A percentile compares a stretch with the other conserved stretches of the same genome.
These are phyloP conservation scores for Lachancea thermotolerans DNA, from an alignment of 805 yeast genomes.

Conservation along the genomic window DNA sequence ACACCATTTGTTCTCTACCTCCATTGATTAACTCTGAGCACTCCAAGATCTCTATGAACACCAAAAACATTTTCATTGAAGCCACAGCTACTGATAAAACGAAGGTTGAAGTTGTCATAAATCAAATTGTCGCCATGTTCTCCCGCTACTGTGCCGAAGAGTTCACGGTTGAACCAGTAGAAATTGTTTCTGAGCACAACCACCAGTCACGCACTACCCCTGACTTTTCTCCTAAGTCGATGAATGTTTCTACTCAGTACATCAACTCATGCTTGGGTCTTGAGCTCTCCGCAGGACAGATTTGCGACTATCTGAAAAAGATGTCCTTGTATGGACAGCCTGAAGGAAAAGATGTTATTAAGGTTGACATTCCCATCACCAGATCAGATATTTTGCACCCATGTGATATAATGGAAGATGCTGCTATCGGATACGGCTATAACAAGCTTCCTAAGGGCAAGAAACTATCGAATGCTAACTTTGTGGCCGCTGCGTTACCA, in stretches of 20 bases:
- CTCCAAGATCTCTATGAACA: constrained; percentile 78
- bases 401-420: constrained; percentile 98
- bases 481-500: constrained; percentile 81
- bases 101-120: constrained; percentile 86
- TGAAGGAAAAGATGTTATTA: constrained; percentile 38
- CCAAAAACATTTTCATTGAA: constrained; percentile 86
- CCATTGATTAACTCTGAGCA: constrained; percentile 93
- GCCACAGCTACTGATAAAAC: constrained; percentile 94
- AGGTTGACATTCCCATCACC: constrained; percentile 80
- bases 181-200: constrained; percentile 77
- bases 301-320: constrained; percentile 59
- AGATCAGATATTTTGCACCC: constrained; percentile 94
- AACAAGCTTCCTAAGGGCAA: constrained; percentile 75
- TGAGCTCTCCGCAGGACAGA: constrained; percentile 58
- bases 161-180: constrained; percentile 85
- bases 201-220: constrained; percentile 72
- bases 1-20: constrained; percentile 84
- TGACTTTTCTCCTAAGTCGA: constrained; percentile 53
- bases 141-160: constrained; percentile 76
- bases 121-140: constrained; percentile 93
- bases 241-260: constrained; percentile 72
- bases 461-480: constrained; percentile 68
- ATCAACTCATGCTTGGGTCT: constrained; percentile 93
- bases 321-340: constrained; percentile 73
- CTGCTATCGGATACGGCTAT: constrained; percentile 93